phyloP scores from a whole-genome alignment of 2,329 filamentous ascomycete genomes.

The Cercospora sp. region DNA sequence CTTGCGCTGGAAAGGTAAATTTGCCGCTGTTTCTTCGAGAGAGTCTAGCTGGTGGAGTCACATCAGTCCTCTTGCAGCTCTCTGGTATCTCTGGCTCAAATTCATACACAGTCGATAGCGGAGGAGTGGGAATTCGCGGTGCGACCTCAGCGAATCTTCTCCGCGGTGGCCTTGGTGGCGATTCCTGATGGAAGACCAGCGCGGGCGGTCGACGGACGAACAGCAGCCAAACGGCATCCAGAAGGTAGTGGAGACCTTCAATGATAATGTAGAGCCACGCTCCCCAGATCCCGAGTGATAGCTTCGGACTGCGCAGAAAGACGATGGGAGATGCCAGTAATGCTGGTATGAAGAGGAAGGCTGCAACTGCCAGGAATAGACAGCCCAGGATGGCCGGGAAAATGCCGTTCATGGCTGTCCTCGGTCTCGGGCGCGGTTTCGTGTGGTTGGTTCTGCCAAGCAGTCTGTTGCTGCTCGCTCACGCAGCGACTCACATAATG shows the following conservation, averaged over 20 bases:
- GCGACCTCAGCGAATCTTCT: background rate
- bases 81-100: background rate
- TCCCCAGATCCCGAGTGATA: background rate
- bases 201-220: background rate
- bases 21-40: constrained; percentile 10
- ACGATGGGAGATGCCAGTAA: background rate
- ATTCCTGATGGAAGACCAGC: background rate
- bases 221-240: background rate
- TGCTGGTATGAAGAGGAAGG: background rate
- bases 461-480: constrained; percentile 3
- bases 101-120: background rate
- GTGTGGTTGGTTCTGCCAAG: background rate
- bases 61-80: background rate
- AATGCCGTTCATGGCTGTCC: constrained; percentile 1
- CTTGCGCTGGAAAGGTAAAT: background rate
- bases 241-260: background rate
- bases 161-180: background rate
- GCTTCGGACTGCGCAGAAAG: background rate
- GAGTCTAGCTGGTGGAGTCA: background rate
- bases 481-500: background rate
- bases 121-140: background rate
- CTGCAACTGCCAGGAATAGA: background rate
- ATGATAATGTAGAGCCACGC: background rate
- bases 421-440: background rate
- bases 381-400: background rate